Evolutionary conservation across 2,329 filamentous ascomycete species (phyloP).

Genomic region (Xylariaceae sp.): DNA sequence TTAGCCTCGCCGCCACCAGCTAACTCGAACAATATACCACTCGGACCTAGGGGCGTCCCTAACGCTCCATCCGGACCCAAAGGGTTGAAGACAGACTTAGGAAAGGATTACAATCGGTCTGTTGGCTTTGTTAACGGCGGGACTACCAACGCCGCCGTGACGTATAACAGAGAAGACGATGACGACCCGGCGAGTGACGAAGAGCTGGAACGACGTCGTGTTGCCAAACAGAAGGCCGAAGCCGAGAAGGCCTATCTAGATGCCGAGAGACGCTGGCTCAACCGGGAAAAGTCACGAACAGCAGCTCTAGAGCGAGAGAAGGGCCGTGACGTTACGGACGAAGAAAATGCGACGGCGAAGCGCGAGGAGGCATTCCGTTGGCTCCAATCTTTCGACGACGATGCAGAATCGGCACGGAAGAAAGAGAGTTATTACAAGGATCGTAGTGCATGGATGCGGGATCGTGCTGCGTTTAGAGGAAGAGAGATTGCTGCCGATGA

Average conservation of each 20-base stretch:
- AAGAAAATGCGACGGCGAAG: constrained; percentile 57
- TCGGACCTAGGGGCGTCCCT: constrained; percentile 65
- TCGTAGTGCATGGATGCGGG: constrained; percentile 76
- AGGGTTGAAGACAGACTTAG: constrained; percentile 48
- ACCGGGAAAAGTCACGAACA: constrained; percentile 76
- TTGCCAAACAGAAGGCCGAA: constrained; percentile 67
- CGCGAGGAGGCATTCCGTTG: constrained; percentile 65
- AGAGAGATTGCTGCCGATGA: constrained; percentile 75
- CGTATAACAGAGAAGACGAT: constrained; percentile 68
- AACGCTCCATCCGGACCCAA: constrained; percentile 67
- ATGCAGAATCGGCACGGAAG: constrained; percentile 69
- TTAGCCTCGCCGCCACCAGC: constrained; percentile 66
- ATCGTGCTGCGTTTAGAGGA: constrained; percentile 66
- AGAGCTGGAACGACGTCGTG: constrained; percentile 70
- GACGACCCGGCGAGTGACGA: constrained; percentile 83
- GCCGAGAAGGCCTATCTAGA: constrained; percentile 77
- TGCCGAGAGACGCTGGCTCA: constrained; percentile 84
- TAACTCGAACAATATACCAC: constrained; percentile 64
- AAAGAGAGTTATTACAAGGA: constrained; percentile 81
- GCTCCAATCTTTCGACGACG: constrained; percentile 81
- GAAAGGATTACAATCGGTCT: constrained; percentile 47
- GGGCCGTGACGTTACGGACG: constrained; percentile 72
- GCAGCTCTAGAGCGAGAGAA: constrained; percentile 82
- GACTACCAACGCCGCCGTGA: constrained; percentile 53
- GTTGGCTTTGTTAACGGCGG: constrained; percentile 79